Evolutionary conservation across 1,284 basidiomycete species (phyloP), one percentile per base, ranked within the genome.

Genomic region (Moesziomyces aphidis): DNA sequence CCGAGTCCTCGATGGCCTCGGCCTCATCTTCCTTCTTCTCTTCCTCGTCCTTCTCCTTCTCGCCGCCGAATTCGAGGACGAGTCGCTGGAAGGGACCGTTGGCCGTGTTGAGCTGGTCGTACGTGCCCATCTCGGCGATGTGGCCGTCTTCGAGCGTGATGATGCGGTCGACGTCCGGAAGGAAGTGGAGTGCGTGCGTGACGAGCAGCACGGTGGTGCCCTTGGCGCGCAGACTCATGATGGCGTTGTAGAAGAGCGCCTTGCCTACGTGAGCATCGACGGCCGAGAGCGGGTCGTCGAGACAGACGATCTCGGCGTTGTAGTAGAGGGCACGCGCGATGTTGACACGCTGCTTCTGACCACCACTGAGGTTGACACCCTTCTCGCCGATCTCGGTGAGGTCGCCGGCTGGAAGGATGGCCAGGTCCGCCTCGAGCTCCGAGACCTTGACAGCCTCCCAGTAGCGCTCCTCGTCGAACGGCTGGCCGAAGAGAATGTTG

Each of bases 261-360:
- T 84, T 84, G 52, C 78, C 84, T 43, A 85, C 84, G 55, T 83
- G 82, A 7, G 85, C 83, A 55, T 85, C 83, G 48, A 71, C 71
- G 17, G 91, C 91, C 52, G 90, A 91, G 5, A 92, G 86, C 3
- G 91, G 91, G 80, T 93, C 91, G 79, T 93, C 91, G 61, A 93
- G 87, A 21, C 91, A 87, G 21, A 79, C 61, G 36, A 92, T 86
- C 61, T 92, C 91, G 5, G 91, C 90, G 65, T 91, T 86, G 79
- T 87, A 90, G 83, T 93, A 93, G 1, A 92, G 85, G 0, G 91
- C 90, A 52, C 91, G 86, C 4, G 91, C 91, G 50, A 92, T 91
- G 80, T 91, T 91, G 61, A 91, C 87, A 85, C 90, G 76, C 78
- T 91, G 90, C 73, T 90, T 90, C 83, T 89, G 88, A 11, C 89